These are phyloP conservation scores for Morella rubra DNA, from an alignment of 306 rosid genomes.

Conservation along the genomic window DNA sequence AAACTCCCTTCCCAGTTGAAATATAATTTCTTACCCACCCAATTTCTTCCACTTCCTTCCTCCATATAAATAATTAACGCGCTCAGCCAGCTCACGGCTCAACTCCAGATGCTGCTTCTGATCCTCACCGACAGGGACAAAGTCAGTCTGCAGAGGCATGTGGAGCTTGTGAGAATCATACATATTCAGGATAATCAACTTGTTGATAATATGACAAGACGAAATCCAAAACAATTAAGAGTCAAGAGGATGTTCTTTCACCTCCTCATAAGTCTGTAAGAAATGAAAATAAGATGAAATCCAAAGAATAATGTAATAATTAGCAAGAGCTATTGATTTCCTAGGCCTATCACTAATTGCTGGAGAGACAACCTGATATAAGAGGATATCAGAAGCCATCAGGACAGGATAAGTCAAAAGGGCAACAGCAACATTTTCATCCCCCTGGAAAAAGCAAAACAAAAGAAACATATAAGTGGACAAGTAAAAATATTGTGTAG, in stretches of 20 bases:
- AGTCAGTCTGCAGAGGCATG: slow-evolving; percentile 77
- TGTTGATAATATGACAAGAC: slow-evolving; percentile 22
- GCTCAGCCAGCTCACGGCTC: slow-evolving; percentile 89
- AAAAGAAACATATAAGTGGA: slow-evolving; percentile 26
- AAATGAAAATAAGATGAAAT: neutral
- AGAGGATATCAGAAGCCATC: slow-evolving; percentile 98
- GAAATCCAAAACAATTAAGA: slow-evolving; percentile 3
- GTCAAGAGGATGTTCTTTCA: neutral
- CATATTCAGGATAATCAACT: slow-evolving; percentile 26
- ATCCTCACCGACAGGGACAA: slow-evolving; percentile 97
- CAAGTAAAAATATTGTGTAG: slow-evolving; percentile 6
- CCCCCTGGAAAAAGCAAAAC: slow-evolving; percentile 64
- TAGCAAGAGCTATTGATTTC: slow-evolving; percentile 15
- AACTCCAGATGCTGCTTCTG: slow-evolving; percentile 97
- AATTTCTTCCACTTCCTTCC: slow-evolving; percentile 97
- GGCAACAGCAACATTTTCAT: slow-evolving; percentile 93
- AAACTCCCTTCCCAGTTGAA: slow-evolving; percentile 15
- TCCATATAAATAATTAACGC: slow-evolving; percentile 83
- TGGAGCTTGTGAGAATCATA: slow-evolving; percentile 42
- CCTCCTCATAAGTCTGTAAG: slow-evolving; percentile 9
- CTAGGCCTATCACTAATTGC: slow-evolving; percentile 2
- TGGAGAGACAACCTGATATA: slow-evolving; percentile 72
- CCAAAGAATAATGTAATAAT: slow-evolving; percentile 16
- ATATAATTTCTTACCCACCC: slow-evolving; percentile 74
- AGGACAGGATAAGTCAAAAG: slow-evolving; percentile 97